Base-by-base conservation (phyloP, 768 basidiomycete genomes). In the Boletus reticuloceps region DNA sequence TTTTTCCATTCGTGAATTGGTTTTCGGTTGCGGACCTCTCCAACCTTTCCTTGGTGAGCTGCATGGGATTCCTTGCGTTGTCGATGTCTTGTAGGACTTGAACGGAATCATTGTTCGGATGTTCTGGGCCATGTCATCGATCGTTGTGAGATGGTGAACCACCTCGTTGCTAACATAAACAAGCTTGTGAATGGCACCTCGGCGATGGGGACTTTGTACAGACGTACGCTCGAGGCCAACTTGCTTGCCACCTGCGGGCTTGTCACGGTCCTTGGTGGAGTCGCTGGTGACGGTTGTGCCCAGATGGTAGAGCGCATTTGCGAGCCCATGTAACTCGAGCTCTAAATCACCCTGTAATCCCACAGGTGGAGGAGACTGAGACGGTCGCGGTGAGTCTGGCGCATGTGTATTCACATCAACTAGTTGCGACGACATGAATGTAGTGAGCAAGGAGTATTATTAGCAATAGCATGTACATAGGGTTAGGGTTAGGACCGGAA, bases 1-100 rank as follows among this genome's bases (percentile, higher is more conserved):
- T 89, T 66, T 93, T 92, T 29, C 89, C 91, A 64, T 93, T 91
- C 87, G 91, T 90, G 60, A 91, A 93, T 65, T 92, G 91, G 66
- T 94, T 94, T 73, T 94, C 92, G 3, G 89, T 88, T 31, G 91
- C 89, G 0, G 89, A 83, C 50, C 90, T 79, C 72, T 94, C 91
- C 14, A 94, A 70, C 48, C 88, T 79, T 54, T 92, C 90, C 59
- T 83, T 82, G 17, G 91, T 91, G 49, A 91, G 75, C 65, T 85
- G 84, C 84, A 89, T 85, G 5, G 91, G 91, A 66, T 93, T 92
- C 43, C 83, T 80, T 4, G 84, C 77, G 59, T 83, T 86, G 75
- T 94, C 91, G 54, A 93, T 87, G 59, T 93, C 91, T 25, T 79
- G 78, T 31, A 89, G 73, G 27, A 91, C 80, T 68, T 91, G 88